Conservation (phyloP, 805 yeast genomes). For the Spathaspora gorwiae region DNA sequence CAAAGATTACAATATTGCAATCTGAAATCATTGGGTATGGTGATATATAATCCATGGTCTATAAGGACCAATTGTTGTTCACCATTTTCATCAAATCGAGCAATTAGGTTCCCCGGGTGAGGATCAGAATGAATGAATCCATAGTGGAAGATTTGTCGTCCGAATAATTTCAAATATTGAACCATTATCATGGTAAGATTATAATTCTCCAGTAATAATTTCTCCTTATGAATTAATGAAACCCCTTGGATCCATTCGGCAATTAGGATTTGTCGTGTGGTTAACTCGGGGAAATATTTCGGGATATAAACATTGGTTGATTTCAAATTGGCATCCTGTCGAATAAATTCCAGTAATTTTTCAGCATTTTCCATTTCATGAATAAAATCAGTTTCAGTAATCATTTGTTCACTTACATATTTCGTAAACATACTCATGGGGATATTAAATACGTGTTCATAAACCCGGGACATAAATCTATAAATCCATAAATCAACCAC, state of each 20-base stretch:
- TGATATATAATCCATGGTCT: conserved; percentile 72
- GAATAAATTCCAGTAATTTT: conserved; percentile 32
- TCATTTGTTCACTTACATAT: conserved; percentile 54
- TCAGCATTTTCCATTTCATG: conserved; percentile 54
- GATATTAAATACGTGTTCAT: conserved; percentile 56
- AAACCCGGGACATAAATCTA: conserved; percentile 45
- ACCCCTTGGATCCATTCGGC: conserved; percentile 79
- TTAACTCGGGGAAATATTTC: conserved; percentile 37
- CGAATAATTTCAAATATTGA: conserved; percentile 47
- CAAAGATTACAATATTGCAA: conserved; percentile 58
- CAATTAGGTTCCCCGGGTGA: conserved; percentile 74
- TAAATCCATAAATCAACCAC: conserved; percentile 59
- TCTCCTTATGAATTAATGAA: conserved; percentile 44
- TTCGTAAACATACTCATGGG: conserved; percentile 55
- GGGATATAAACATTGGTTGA: conserved; percentile 52
- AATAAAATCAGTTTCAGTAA: conserved; percentile 58
- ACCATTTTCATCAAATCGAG: conserved; percentile 33
- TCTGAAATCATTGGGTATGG: conserved; percentile 47
- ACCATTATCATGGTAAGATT: conserved; percentile 42
- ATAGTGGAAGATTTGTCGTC: conserved; percentile 59
- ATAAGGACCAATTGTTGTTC: conserved; percentile 59
- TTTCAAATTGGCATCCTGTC: conserved; percentile 36
- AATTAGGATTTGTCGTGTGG: conserved; percentile 50
- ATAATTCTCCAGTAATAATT: conserved; percentile 35
- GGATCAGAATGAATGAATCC: conserved; percentile 74